Evolutionary conservation across 495 filamentous ascomycete species (phyloP), one percentile per base, ranked within the genome.

Genomic region (Ascodesmis nigricans): DNA sequence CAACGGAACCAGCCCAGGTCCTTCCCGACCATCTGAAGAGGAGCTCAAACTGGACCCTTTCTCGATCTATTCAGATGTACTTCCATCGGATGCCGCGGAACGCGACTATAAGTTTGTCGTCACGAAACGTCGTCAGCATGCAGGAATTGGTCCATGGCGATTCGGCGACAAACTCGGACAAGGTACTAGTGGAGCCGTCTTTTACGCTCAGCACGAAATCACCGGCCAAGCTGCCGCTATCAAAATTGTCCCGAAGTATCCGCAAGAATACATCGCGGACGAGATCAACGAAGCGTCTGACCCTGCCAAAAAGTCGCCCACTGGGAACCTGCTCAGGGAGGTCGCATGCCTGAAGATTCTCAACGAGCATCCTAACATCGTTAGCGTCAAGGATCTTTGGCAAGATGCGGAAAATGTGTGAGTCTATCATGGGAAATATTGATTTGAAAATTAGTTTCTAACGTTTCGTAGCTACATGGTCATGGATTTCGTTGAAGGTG

Each of bases 331-430:
- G n/a, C n/a, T n/a, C n/a, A n/a, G n/a, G n/a, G n/a, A n/a, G n/a
- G n/a, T n/a, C n/a, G n/a, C n/a, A n/a, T n/a, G 49, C 78, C 91
- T 24, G 77, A 84, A 95, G 71, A 95, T 90, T 53, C 63, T 95
- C 24, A 79, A 95, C 33, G 71, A 84, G 41, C 87, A 99, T 57
- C 78, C 71, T 0, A 80, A 95, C 52, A 78, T 99, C 33, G 78
- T 93, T 47, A 74, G 72, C 37, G 55, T 99, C 5, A 78, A 78
- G 47, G 90, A 95, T 55, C 76, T 95, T 10, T 99, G 84, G 84
- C 90, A 95, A 59, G 92, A 91, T 46, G 63, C 75, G 10, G 71
- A 75, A 29, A 80, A 95, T 52, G 67, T 97, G 82, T 97, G 61
- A 58, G 76, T 64, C 19, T 8, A 9, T 3, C 17, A 22, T 32